A percentile compares a stretch with the other conserved stretches of the same genome.
phyloP scores from a whole-genome alignment of 495 filamentous ascomycete genomes.

The Paragyromitra xinjiangensis region DNA sequence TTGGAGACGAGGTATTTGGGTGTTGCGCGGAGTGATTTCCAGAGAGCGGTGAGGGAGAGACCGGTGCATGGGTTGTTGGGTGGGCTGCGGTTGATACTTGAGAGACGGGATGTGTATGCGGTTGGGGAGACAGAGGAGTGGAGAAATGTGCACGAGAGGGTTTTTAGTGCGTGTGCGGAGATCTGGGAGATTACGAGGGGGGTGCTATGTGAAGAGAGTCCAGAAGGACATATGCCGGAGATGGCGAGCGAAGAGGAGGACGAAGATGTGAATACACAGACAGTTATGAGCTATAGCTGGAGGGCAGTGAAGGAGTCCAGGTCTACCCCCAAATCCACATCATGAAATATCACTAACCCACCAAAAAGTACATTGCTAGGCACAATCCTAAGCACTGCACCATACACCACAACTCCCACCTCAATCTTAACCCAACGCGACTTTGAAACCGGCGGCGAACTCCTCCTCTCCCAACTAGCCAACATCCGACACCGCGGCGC shows the following conservation, averaged over 20 bases:
- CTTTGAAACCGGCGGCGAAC: slow-evolving; percentile 69
- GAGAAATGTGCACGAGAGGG: slow-evolving; percentile 64
- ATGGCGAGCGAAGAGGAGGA: slow-evolving; percentile 67
- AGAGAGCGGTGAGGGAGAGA: slow-evolving; percentile 42
- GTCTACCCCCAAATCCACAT: slow-evolving; percentile 60
- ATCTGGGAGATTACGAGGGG: slow-evolving; percentile 79
- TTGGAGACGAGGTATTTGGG: slow-evolving; percentile 39
- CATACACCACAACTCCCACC: slow-evolving; percentile 27
- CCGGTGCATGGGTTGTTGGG: slow-evolving; percentile 54
- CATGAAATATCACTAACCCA: slow-evolving; percentile 49
- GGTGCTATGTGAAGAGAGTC: slow-evolving; percentile 87
- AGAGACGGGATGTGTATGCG: slow-evolving; percentile 57
- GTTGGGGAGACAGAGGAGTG: slow-evolving; percentile 53
- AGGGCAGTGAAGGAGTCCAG: slow-evolving; percentile 90
- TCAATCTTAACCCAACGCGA: slow-evolving; percentile 60
- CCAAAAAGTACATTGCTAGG: slow-evolving; percentile 66
- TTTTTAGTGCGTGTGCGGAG: slow-evolving; percentile 66
- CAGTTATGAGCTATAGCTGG: slow-evolving; percentile 91
- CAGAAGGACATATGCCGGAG: slow-evolving; percentile 79
- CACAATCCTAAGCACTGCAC: slow-evolving; percentile 63
- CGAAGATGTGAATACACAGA: slow-evolving; percentile 75
- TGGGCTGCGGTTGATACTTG: slow-evolving; percentile 50
- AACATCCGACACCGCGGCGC: slow-evolving; percentile 89
- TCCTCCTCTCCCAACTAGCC: slow-evolving; percentile 82
- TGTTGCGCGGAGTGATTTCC: slow-evolving; percentile 44